These are phyloP conservation scores for Sporothrix curviconia DNA, from an alignment of 2,329 filamentous ascomycete genomes.

Conservation along the genomic window DNA sequence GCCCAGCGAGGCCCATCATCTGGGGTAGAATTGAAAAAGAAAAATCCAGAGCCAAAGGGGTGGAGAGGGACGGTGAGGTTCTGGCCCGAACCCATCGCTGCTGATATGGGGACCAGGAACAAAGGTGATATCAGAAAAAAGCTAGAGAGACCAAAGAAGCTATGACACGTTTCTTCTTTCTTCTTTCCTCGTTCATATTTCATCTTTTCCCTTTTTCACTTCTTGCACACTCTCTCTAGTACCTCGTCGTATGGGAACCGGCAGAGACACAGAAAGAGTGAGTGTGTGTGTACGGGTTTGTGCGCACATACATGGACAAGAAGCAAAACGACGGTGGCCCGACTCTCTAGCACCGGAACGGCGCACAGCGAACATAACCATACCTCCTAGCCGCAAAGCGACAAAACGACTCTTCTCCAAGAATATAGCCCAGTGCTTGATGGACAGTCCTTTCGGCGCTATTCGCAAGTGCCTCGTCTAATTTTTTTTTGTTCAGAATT, in stretches of 20 bases:
- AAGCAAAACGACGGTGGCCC: too few species aligned
- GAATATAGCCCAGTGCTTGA: neutral
- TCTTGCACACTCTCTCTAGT: neutral
- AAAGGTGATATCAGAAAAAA: neutral
- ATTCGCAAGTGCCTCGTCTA: neutral
- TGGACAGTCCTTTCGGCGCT: constrained; percentile 1
- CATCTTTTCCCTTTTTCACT: neutral
- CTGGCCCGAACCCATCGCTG: neutral
- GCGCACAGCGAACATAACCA: too few species aligned
- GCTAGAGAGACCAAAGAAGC: neutral
- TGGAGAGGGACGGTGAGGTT: too few species aligned
- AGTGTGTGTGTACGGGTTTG: too few species aligned
- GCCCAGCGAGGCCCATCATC: neutral
- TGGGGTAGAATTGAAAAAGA: neutral
- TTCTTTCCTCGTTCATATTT: too few species aligned
- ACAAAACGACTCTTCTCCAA: neutral
- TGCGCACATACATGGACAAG: too few species aligned
- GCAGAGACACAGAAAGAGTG: neutral
- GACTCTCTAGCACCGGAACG: too few species aligned
- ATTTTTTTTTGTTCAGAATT: neutral
- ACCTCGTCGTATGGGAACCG: neutral
- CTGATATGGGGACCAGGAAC: neutral
- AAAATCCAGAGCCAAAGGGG: too few species aligned
- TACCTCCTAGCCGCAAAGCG: too few species aligned
- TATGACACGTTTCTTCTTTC: neutral